phyloP scores from a whole-genome alignment of 148 eudicot species.

The Camellia lanceoleosa region DNA sequence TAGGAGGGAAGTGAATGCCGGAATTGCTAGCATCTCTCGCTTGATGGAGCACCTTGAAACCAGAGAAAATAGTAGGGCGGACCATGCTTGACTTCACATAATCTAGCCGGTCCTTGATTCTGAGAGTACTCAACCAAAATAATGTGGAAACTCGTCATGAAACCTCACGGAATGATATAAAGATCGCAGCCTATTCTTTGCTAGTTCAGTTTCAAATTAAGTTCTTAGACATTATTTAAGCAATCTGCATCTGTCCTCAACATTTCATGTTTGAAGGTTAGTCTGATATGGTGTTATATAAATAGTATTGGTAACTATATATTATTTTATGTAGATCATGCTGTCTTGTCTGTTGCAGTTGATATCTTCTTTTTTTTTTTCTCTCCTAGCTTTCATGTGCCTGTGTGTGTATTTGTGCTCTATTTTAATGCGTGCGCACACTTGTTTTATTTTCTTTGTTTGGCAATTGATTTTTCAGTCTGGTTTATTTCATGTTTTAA shows the following conservation, averaged over 20 bases:
- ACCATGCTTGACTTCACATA: slow-evolving; percentile 17
- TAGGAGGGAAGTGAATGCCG: slow-evolving; percentile 48
- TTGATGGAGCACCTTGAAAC: slow-evolving; percentile 60
- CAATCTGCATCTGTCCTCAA: slow-evolving; percentile 26
- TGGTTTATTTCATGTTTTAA: too few relatives aligned
- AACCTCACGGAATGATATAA: slow-evolving; percentile 16
- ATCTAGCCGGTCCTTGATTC: slow-evolving; percentile 21
- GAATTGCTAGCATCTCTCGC: slow-evolving; percentile 52
- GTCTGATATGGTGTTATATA: slow-evolving; percentile 2
- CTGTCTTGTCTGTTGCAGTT: background rate
- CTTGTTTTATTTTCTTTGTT: too few relatives aligned
- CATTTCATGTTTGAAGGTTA: slow-evolving; percentile 43
- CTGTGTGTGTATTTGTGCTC: background rate
- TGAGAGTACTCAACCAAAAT: slow-evolving; percentile 17
- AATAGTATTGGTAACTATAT: background rate
- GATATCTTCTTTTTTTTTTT: background rate
- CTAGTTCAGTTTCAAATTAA: slow-evolving; percentile 32
- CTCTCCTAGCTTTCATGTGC: background rate
- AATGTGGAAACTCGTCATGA: slow-evolving; percentile 19
- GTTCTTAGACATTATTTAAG: slow-evolving; percentile 13
- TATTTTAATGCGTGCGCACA: too few relatives aligned
- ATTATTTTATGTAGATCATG: background rate
- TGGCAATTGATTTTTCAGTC: too few relatives aligned
- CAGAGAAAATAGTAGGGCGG: slow-evolving; percentile 32
- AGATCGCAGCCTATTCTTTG: too few relatives aligned